Evolutionary conservation across 2,329 filamentous ascomycete species (phyloP), one percentile per base, ranked within the genome.

Genomic region (Penicillium sp.): DNA sequence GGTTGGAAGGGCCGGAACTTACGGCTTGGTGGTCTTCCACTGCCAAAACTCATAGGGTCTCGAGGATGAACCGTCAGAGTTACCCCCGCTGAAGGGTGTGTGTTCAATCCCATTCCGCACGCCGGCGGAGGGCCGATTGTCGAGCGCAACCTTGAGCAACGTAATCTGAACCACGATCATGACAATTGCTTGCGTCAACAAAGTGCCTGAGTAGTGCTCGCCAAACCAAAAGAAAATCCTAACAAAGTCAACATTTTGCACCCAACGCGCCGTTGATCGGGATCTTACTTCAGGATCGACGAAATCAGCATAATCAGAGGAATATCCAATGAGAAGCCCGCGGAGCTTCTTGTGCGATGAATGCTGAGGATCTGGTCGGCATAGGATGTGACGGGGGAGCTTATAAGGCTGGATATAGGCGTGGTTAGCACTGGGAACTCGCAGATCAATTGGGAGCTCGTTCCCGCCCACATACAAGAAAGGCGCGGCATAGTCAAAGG

Each of bases 171-270:
- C 80, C 45, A 73, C 68, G 57, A 86, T 79, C 82, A 85, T 87
- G 61, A 86, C 77, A 50, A 80, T 70, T 40, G 85, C 83, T 72
- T 87, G 85, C 47, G 84, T 68, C 59, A 87, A 79, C 40, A 87
- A 78, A 19, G 84, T 78, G 50, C 76, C 73, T 64, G 83, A 83
- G 68, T 84, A 87, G 70, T 81, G 82, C 13, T 82, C 81, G 61
- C 84, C 84, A 67, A 86, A 82, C 84, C 84, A 87, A 77, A 85
- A 87, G 74, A 84, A 87, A 51, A 87, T 74, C 70, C 83, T 86
- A 61, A 13, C 23, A 19, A 15, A 29, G 53, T 64, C 36, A 62
- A 50, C 48, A 45, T 36, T 13, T 39, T 27, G 33, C 39, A 1
- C 40, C 55, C 50, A 27, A 59, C 25, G 40, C 55, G 38, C 40